Evolutionary conservation across 192 early-diverging fungal genomes (phyloP), one percentile per base, ranked within the genome.

Genomic region (Ambispora gerdemannii): DNA sequence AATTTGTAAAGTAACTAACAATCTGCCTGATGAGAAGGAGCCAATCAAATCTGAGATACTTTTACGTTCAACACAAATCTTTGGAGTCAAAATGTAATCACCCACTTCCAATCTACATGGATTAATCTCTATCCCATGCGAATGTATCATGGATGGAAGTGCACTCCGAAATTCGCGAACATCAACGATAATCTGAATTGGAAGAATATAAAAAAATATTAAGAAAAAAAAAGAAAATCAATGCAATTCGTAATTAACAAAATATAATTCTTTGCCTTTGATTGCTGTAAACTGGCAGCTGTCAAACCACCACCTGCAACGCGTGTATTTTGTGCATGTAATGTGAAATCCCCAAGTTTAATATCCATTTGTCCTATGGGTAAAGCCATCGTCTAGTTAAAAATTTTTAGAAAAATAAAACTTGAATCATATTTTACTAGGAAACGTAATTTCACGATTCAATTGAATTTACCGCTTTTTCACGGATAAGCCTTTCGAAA

Each of bases 41-140:
- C 81, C 77, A 47, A 95, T 86, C 32, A 97, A 82, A 83, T 98
- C 97, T 1, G 89, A 81, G 28, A 97, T 82, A 34, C 89, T 91
- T 79, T 98, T 98, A 65, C 97, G 82, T 75, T 98, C 97, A 7
- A 98, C 90, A 31, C 89, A 95, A 36, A 98, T 88, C 3, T 81
- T 76, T 28, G 94, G 90, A 36, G 88, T 87, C 13, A 98, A 77
- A 10, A 98, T 85, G 73, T 98, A 98, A 78, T 98, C 97, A 47
- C 95, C 97, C 0, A 98, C 89, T 72, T 88, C 86, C 4, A 98
- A 77, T 0, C 96, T 98, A 70, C 88, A 90, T 19, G 95, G 92
- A 19, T 85, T 71, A 6, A 98, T 77, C 11, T 80, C 75, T 72
- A 95, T 85, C 10, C 92, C 86, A 20, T 85, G 83, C 22, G 88